Base-by-base conservation (phyloP, 2,329 filamentous ascomycete species). In the Hymenoscyphus salicellus region DNA sequence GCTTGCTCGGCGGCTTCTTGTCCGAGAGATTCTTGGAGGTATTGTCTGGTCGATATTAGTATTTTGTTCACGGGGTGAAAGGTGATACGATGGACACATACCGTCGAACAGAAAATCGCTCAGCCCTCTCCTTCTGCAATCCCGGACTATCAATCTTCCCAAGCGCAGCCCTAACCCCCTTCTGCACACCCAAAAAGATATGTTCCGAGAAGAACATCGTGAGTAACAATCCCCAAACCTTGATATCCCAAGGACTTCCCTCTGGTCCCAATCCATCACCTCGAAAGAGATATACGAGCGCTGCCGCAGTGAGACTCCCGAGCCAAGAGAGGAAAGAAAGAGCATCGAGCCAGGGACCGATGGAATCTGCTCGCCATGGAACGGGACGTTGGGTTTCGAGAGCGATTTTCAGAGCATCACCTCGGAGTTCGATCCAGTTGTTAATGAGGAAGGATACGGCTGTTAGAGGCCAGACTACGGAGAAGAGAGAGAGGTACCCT, bases 351-450 rank as follows among this genome's bases (percentile, higher is more conserved):
- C 93, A 98, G 0, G 95, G 93, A 0, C 95, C 95, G 70, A 99
- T 98, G 1, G 91, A 95, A 78, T 98, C 95, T 1, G 92, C 88
- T 61, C 95, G 87, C 85, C 90, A 92, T 0, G 95, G 95, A 43
- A 91, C 92, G 0, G 95, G 95, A 3, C 95, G 88, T 73, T 94
- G 90, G 82, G 92, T 93, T 76, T 93, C 90, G 58, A 92, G 83
- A 63, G 93, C 93, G 72, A 98, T 96, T 77, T 99, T 99, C 79
- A 97, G 85, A 1, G 94, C 93, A 75, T 99, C 95, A 0, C 92
- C 92, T 52, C 95, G 90, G 46, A 98, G 85, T 76, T 98, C 95
- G 64, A 99, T 81, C 93, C 94, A 98, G 79, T 98, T 96, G 79
- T 98, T 98, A 77, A 95, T 81, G 14, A 98, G 80, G 80, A 98